phyloP scores from a whole-genome alignment of 2,329 filamentous ascomycete species.

The Aspergillus tanneri region DNA sequence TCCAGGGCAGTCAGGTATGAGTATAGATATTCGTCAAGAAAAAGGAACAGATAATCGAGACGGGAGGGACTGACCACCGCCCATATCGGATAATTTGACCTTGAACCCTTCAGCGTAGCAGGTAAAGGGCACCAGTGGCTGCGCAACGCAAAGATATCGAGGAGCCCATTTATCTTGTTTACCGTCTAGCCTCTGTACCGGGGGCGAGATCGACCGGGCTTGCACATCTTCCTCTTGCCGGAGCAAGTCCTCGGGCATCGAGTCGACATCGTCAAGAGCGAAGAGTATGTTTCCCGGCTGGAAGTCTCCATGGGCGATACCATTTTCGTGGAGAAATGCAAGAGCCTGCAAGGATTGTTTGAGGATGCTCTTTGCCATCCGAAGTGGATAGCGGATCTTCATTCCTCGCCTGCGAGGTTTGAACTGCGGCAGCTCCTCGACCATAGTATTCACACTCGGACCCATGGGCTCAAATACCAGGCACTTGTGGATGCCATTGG shows the following conservation, averaged over 20 bases:
- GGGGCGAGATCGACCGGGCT: conserved; percentile 19
- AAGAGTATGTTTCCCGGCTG: conserved; percentile 28
- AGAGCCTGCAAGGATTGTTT: conserved; percentile 27
- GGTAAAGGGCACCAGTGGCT: conserved; percentile 28
- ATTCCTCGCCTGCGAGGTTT: conserved; percentile 19
- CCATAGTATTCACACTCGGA: conserved; percentile 27
- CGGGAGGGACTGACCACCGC: conserved; percentile 23
- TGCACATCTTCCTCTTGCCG: conserved; percentile 24
- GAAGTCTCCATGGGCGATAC: conserved; percentile 27
- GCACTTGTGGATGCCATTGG: conserved; percentile 35
- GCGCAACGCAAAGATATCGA: conserved; percentile 27
- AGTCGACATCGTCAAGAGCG: conserved; percentile 21
- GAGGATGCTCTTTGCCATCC: conserved; percentile 27
- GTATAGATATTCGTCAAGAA: conserved; percentile 12
- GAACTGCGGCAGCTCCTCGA: conserved; percentile 25
- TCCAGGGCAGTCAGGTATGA: conserved; percentile 10
- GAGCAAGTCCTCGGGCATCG: conserved; percentile 18
- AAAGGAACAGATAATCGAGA: conserved; percentile 10
- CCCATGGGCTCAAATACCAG: conserved; percentile 35
- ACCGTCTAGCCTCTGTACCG: conserved; percentile 26
- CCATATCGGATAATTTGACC: conserved; percentile 34
- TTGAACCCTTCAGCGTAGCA: conserved; percentile 21
- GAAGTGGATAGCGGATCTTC: conserved; percentile 23
- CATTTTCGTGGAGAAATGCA: conserved; percentile 26
- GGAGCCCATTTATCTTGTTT: conserved; percentile 33